Percentiles rank a stretch among this genome's conserved stretches.
phyloP scores from a whole-genome alignment of 192 early-diverging fungal genomes.

The Backusella circina region DNA sequence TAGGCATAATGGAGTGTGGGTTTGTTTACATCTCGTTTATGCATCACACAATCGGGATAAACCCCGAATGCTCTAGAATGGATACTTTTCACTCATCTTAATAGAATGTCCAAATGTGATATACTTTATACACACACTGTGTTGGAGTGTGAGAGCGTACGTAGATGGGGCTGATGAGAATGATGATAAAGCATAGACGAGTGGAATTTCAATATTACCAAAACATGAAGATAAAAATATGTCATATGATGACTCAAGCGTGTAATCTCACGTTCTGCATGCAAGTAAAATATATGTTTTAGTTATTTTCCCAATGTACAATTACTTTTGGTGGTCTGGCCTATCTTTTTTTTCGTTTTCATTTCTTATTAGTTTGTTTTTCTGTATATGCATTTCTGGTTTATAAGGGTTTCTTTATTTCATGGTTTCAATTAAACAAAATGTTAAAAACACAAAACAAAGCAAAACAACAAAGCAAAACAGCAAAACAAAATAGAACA shows the following conservation, averaged over 20 bases:
- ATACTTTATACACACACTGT: neutral
- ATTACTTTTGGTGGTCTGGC: neutral
- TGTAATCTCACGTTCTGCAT: constrained; percentile 1
- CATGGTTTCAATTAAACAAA: neutral
- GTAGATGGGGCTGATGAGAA: neutral
- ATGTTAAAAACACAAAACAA: neutral
- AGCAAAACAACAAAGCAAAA: neutral
- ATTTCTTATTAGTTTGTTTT: neutral
- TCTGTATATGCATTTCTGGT: neutral
- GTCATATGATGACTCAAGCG: neutral
- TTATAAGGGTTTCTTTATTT: neutral
- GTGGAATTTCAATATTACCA: constrained; percentile 5
- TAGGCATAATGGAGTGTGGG: neutral
- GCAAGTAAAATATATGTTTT: neutral
- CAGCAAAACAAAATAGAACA: neutral
- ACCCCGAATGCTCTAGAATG: neutral
- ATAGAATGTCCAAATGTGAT: neutral
- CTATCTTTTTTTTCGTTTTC: neutral
- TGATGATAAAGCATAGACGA: neutral
- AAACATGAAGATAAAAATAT: constrained; percentile 2
- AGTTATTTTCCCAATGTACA: constrained; percentile 1
- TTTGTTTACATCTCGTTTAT: neutral
- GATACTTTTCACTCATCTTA: neutral
- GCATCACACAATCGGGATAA: neutral
- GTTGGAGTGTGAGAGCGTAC: neutral